phyloP scores from a whole-genome alignment of 352 stramenopile species.

The Phytophthora sojae region DNA sequence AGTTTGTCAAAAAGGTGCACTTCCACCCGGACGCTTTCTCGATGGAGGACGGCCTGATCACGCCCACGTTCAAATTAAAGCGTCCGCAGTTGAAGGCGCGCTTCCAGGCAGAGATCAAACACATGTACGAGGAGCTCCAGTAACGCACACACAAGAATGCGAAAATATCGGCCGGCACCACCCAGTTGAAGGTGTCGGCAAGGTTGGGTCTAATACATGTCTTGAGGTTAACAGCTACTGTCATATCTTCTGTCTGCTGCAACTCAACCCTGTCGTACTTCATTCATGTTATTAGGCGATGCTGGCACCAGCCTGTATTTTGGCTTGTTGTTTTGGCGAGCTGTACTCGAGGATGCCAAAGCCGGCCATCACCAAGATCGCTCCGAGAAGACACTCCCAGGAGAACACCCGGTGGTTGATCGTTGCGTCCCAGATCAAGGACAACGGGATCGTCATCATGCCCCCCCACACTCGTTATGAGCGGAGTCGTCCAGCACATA shows the following conservation, averaged over 20 bases:
- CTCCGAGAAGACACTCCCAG: not conserved
- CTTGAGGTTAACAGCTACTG: not conserved
- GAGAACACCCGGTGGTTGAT: not conserved
- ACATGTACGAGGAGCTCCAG: conserved; percentile 54
- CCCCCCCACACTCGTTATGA: not conserved
- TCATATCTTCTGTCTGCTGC: not conserved
- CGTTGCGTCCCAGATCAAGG: not conserved
- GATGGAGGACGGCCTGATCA: conserved; percentile 93
- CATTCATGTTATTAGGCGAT: no score
- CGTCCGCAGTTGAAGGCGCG: conserved; percentile 64
- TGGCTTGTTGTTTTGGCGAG: no score
- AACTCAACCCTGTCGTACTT: no score
- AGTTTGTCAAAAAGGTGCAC: conserved; percentile 91
- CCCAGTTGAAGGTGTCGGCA: not conserved
- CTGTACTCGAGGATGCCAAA: not conserved
- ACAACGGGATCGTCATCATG: not conserved
- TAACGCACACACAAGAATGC: conserved; percentile 11
- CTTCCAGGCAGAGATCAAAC: conserved; percentile 58
- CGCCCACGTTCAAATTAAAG: conserved; percentile 97
- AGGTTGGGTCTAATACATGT: conserved; percentile 1
- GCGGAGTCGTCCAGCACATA: not conserved
- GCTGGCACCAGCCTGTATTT: no score
- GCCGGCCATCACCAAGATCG: not conserved
- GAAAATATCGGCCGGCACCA: not conserved
- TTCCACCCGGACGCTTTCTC: conserved; percentile 88